Base-by-base conservation (phyloP, 164 flowering plant genomes). In the Protea cynaroides region DNA sequence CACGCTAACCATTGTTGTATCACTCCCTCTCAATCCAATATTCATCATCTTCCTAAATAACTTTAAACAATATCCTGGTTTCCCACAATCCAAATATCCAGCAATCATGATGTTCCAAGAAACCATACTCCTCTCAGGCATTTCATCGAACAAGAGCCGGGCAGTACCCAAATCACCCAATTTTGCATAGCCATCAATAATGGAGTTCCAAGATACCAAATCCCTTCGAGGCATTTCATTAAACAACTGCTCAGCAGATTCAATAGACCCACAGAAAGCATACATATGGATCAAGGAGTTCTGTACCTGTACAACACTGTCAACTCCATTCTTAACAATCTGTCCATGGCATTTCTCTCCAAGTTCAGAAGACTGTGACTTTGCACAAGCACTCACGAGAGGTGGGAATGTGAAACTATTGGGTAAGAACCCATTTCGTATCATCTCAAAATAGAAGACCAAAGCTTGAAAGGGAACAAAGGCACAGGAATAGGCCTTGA, bases 221-320 rank as follows among this genome's bases (percentile, higher is more conserved):
- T 86, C 89, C 61, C 78, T 78, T 22, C 50, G 25, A 8, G 70
- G 56, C 89, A 86, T 84, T 75, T 71, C 81, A 61, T 62, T 80
- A 46, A 86, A 83, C 73, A 88, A 47, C 38, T 67, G 55, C 54
- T 72, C n/a, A 24, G 86, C 86, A 65, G 63, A 61, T 14, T 71
- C 75, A 44, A 79, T 49, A 1, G 67, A 49, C 49, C 83, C 85
- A 73, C 77, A 78, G 69, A 77, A 65, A 23, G 74, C 73, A 73
- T 87, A 87, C 77, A 83, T 77, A 58, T 86, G 82, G 62, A 85
- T 67, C 83, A 86, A 74, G 47, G 86, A 78, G 63, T 86, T 90
- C 76, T 68, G 68, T 7, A 88, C 86, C 1, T 60, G 82, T 61
- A 85, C 22, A 34, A 82, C 79, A 36, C 19, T 24, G 59, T 79